Base-by-base conservation (phyloP, 352 stramenopile species). In the Globisporangium iwayamae region DNA sequence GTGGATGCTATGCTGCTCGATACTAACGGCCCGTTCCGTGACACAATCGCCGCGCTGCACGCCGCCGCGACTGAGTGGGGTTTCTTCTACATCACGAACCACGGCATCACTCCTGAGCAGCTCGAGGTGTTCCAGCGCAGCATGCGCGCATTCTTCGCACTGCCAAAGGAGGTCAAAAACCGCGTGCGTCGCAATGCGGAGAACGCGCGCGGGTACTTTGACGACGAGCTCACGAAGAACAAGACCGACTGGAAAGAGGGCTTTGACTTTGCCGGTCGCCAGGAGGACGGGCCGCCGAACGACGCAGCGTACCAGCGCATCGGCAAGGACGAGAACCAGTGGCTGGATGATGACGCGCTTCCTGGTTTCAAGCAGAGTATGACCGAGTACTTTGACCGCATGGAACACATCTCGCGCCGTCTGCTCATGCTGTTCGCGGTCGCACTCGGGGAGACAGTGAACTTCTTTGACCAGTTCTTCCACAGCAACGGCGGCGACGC, bases 171-270 rank as follows among this genome's bases (percentile, higher is more conserved):
- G 2, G 60, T 72, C 18, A 93, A 94, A 69, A 51, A 61, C 43
- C 62, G 53, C 1, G 59, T 96, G 53, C 88, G 43, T n/a, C 96
- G 90, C 66, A 83, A n/a, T 30, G n/a, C 5, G 46, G 75, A 67
- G 25, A 98, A 98, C 80, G 77, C 90, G 41, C 79, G 90, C 59
- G 94, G 95, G 16, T 98, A 90, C 70, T 98, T 97, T 74, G 90
- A 98, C 65, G 84, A 96, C 66, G 95, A 98, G 67, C 74, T 98
- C 36, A 98, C 94, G 45, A 98, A 98, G 77, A 90, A 96, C 70
- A 93, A 86, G 59, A 77, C 72, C 28, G 94, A 98, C 74, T 97
- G 89, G 89, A 98, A 98, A 55, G 84, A 98, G 67, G 76, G 69
- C 11, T 75, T 97, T 14, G 93, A 98, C 78, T 80, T 81, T 52